Evolutionary conservation across 176 grass and related monocot genomes (phyloP), one percentile per base, ranked within the genome.

Genomic region (Bromus sterilis): DNA sequence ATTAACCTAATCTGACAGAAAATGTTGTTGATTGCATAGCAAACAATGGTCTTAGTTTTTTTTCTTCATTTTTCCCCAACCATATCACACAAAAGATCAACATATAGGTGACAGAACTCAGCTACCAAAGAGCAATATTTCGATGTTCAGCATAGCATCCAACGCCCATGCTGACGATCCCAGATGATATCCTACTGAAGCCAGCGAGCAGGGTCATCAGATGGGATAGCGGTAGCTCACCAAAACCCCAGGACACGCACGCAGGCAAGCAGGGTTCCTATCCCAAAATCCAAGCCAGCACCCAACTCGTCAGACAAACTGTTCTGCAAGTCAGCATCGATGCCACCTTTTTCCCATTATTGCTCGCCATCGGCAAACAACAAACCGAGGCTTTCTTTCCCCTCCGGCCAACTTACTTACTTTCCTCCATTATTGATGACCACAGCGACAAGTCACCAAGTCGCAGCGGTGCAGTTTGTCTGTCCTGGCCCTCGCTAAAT

Each of bases 311-410:
- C 83, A 40, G 67, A 28, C 26, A 78, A 32, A 83, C 41, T 72
- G 33, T 65, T 78, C 21, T 83, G 42, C 40, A 30, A 63, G 71
- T 71, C 82, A 64, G 36, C 32, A 43, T 72, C 87, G 9, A 13
- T 35, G 34, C 14, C 55, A 56, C 77, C 71, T 70, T 40, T 70
- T 40, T 26, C 28, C 26, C 26, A 82, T 77, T 71, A 66, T 83
- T 80, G 83, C 75, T 83, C 76, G 83, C 75, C 36, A 83, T 36
- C 56, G 86, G 78, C 65, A 74, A 83, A 86, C n/a, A n/a, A 82
- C 57, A 71, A 84, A 84, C 35, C 42, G 72, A 40, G 10, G 18
- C 74, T 63, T 77, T 77, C 66, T 76, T 59, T 68, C 8, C 63
- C 81, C 49, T 68, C 8, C 63, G 51, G 37, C 51, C 44, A 69